Percentiles rank a stretch among this genome's conserved stretches.
Conservation (phyloP, 2,329 filamentous ascomycete species). For the Nemania abortiva region DNA sequence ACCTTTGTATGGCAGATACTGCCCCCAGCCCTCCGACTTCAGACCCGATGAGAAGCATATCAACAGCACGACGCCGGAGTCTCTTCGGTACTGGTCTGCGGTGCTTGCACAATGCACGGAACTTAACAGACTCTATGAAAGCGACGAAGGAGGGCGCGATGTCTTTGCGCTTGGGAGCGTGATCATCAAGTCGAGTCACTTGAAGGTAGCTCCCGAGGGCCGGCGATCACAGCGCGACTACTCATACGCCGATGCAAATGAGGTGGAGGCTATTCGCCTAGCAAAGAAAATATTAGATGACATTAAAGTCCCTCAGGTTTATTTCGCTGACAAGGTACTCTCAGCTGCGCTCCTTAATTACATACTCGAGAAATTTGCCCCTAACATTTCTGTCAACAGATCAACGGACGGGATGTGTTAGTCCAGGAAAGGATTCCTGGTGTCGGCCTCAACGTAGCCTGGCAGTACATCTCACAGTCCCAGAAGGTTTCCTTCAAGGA, state of each 20-base stretch:
- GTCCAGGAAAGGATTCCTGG: slow-evolving; percentile 40
- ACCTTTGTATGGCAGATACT: slow-evolving; percentile 6
- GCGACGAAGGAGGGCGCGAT: slow-evolving; percentile 53
- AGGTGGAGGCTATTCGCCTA: slow-evolving; percentile 33
- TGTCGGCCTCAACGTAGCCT: slow-evolving; percentile 39
- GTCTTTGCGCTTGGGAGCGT: slow-evolving; percentile 58
- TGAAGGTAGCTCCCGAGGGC: slow-evolving; percentile 12
- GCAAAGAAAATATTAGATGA: slow-evolving; percentile 25
- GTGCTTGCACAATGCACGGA: slow-evolving; percentile 6
- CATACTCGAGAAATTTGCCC: not conserved
- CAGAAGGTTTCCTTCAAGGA: slow-evolving; percentile 38
- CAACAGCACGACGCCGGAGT: not conserved
- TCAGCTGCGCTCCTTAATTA: not conserved
- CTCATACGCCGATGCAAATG: slow-evolving; percentile 39
- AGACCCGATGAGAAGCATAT: slow-evolving; percentile 3
- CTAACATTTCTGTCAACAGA: slow-evolving; percentile 15
- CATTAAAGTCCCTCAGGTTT: slow-evolving; percentile 35
- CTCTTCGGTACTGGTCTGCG: not conserved
- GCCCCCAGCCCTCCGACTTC: not conserved
- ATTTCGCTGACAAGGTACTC: slow-evolving; percentile 35
- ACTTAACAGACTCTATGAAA: slow-evolving; percentile 6
- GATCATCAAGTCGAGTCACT: slow-evolving; percentile 53
- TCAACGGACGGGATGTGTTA: slow-evolving; percentile 35
- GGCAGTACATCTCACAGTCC: slow-evolving; percentile 35
- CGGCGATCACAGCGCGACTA: slow-evolving; percentile 25